phyloP scores from a whole-genome alignment of 2,329 filamentous ascomycete species.

The Falciphora oryzae region DNA sequence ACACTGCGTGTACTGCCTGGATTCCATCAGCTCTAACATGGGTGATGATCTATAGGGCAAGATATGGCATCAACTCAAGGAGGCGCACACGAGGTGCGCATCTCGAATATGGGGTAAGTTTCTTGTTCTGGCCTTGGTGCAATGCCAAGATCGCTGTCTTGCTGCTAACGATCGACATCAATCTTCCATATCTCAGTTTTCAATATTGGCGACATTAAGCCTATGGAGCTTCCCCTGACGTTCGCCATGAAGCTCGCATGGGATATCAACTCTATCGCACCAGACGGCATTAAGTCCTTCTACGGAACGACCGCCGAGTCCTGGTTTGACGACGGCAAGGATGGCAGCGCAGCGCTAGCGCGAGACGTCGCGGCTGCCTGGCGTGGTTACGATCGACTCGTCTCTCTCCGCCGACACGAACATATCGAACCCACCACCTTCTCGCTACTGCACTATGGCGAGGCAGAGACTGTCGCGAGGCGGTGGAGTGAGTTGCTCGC shows the following conservation, averaged over 20 bases:
- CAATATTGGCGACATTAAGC: constrained; percentile 63
- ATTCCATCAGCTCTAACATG: not conserved
- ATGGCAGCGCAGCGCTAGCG: not conserved
- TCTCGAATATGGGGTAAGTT: not conserved
- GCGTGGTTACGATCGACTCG: constrained; percentile 31
- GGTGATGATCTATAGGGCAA: constrained; percentile 20
- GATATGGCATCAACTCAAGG: constrained; percentile 45
- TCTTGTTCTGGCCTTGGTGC: not conserved
- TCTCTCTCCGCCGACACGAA: constrained; percentile 53
- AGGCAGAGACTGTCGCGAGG: constrained; percentile 46
- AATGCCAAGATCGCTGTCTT: not conserved
- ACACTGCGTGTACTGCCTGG: too few species aligned
- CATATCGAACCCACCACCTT: constrained; percentile 50
- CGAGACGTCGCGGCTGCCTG: not conserved
- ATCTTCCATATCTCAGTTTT: constrained; percentile 53
- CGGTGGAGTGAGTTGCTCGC: constrained; percentile 43
- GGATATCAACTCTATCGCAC: constrained; percentile 39
- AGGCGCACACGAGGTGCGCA: constrained; percentile 43
- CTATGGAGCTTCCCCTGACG: constrained; percentile 57
- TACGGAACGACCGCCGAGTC: constrained; percentile 37
- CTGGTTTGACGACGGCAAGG: constrained; percentile 35
- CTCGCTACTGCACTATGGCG: constrained; percentile 52
- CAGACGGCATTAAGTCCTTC: constrained; percentile 23
- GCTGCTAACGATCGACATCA: not conserved
- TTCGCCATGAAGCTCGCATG: constrained; percentile 66